phyloP scores from a whole-genome alignment of 73 alveolate genomes.

The Blepharisma stoltei region DNA sequence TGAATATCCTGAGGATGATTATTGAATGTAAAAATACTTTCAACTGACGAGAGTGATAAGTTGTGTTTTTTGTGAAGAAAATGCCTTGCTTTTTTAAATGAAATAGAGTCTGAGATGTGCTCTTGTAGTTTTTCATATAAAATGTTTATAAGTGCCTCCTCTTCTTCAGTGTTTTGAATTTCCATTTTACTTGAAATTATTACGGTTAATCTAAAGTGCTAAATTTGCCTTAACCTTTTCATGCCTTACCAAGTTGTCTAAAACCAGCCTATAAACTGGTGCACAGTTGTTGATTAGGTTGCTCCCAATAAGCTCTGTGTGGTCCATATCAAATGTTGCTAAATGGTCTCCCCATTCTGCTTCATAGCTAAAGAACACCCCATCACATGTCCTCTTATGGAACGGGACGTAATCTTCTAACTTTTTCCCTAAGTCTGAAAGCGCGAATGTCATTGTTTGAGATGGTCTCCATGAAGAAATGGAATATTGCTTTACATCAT shows the following conservation, averaged over 20 bases:
- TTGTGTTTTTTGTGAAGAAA: too few relatives aligned
- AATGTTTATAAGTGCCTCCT: too few relatives aligned
- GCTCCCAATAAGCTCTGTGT: neutral
- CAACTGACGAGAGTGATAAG: too few relatives aligned
- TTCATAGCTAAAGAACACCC: neutral
- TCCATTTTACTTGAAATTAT: too few relatives aligned
- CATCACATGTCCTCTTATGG: conserved; percentile 5
- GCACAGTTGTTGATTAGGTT: conserved; percentile 1
- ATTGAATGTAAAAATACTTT: too few relatives aligned
- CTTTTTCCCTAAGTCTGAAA: neutral
- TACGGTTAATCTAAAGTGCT: too few relatives aligned
- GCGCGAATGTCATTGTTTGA: neutral
- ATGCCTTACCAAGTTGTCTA: neutral
- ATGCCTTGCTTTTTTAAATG: too few relatives aligned
- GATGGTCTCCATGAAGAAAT: conserved; percentile 18
- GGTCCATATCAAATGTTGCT: conserved; percentile 15
- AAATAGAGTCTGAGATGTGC: too few relatives aligned
- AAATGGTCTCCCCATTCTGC: conserved; percentile 14
- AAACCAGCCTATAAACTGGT: conserved; percentile 21
- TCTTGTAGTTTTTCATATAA: too few relatives aligned
- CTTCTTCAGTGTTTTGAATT: too few relatives aligned
- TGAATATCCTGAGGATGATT: too few relatives aligned
- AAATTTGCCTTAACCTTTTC: neutral
- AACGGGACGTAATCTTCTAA: neutral
- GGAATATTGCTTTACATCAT: neutral